A percentile compares a stretch with the other conserved stretches of the same genome.
Evolutionary conservation across 2,329 filamentous ascomycete genomes (phyloP).

Genomic region (Stachybotrys echinatus): DNA sequence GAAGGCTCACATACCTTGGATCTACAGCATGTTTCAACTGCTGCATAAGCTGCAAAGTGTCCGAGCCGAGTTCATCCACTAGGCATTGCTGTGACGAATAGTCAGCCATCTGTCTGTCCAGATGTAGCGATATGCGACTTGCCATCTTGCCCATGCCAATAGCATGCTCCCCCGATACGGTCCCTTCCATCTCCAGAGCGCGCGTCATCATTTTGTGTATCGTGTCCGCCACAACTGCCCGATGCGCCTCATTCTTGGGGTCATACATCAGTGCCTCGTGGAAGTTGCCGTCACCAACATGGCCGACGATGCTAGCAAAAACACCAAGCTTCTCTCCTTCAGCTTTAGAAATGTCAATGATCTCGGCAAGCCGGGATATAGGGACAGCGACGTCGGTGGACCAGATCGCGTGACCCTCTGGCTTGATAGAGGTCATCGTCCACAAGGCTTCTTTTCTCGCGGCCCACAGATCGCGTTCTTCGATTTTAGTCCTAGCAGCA

Average conservation of each 20-base stretch:
- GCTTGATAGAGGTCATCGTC: constrained; percentile 51
- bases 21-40: constrained; percentile 70
- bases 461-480: constrained; percentile 48
- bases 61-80: constrained; percentile 56
- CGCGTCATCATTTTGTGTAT: constrained; percentile 66
- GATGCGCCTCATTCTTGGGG: constrained; percentile 51
- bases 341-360: constrained; percentile 57
- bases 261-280: constrained; percentile 45
- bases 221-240: constrained; percentile 47
- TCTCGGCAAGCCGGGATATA: constrained; percentile 60
- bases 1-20: constrained; percentile 71
- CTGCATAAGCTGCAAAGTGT: constrained; percentile 63
- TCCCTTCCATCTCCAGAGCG: constrained; percentile 66
- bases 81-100: constrained; percentile 37
- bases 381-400: constrained; percentile 69
- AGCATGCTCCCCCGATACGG: constrained; percentile 66
- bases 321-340: constrained; percentile 59
- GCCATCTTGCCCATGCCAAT: constrained; percentile 67
- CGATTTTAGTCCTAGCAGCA: background rate
- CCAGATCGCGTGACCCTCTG: constrained; percentile 43
- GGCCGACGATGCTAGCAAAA: constrained; percentile 62
- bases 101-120: background rate
- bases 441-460: constrained; percentile 64
- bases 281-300: constrained; percentile 72
- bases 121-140: constrained; percentile 26